Conservation (phyloP, 2,329 filamentous ascomycete species). For the Apiospora rasikravindrae region DNA sequence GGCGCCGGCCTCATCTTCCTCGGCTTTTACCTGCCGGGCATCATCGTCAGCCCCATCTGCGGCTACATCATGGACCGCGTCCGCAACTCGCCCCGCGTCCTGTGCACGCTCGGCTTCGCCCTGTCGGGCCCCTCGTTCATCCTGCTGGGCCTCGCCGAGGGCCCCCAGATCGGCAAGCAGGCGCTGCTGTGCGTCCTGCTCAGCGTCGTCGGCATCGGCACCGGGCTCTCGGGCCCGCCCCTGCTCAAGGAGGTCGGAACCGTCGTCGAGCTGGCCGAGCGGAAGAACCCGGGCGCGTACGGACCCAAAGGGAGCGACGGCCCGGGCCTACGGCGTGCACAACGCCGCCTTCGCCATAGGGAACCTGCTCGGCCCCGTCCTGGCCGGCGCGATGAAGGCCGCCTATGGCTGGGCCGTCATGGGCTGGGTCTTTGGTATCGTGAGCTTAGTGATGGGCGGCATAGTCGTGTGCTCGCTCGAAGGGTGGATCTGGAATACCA, state of each 20-base stretch:
- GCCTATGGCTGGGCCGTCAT: slow-evolving; percentile 4
- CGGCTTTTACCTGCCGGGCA: slow-evolving; percentile 12
- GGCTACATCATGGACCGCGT: slow-evolving; percentile 13
- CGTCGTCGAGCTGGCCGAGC: slow-evolving; percentile 17
- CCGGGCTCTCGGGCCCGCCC: slow-evolving; percentile 6
- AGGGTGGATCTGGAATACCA: neutral
- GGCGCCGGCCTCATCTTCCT: slow-evolving; percentile 17
- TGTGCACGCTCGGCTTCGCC: neutral
- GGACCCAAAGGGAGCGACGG: slow-evolving; percentile 9
- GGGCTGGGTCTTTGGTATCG: slow-evolving; percentile 5
- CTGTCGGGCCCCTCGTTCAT: neutral
- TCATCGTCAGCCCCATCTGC: slow-evolving; percentile 14
- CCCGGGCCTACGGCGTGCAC: slow-evolving; percentile 13
- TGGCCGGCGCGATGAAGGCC: slow-evolving; percentile 6
- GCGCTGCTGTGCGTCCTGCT: slow-evolving; percentile 10
- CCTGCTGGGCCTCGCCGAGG: slow-evolving; percentile 4
- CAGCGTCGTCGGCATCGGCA: neutral
- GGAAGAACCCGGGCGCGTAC: slow-evolving; percentile 4
- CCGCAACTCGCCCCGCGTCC: slow-evolving; percentile 1
- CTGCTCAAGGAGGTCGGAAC: slow-evolving; percentile 14
- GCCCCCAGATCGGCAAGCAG: slow-evolving; percentile 10
- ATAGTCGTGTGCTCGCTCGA: neutral
- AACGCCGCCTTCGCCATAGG: slow-evolving; percentile 17
- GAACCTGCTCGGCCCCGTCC: slow-evolving; percentile 8
- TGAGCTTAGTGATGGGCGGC: neutral